Evolutionary conservation across 1,284 basidiomycete species (phyloP).

Genomic region (Cutaneotrichosporon arboriforme): DNA sequence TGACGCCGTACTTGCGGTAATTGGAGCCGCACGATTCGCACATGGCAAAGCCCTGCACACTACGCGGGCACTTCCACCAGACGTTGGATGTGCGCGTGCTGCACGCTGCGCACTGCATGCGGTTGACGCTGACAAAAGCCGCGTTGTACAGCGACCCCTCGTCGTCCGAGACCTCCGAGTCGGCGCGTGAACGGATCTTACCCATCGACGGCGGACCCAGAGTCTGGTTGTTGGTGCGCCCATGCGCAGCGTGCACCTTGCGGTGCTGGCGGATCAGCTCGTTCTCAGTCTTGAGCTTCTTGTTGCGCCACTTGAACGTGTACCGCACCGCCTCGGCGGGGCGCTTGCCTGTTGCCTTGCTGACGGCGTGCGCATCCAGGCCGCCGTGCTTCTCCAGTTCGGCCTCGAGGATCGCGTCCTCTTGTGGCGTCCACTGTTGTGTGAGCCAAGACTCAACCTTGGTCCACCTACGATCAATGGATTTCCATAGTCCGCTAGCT

Average conservation of each 20-base stretch:
- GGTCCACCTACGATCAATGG: constrained; percentile 25
- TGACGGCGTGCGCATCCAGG: constrained; percentile 40
- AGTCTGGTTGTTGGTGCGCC: constrained; percentile 35
- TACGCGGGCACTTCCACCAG: constrained; percentile 84
- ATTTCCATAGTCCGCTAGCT: constrained; percentile 29
- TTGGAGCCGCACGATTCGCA: constrained; percentile 68
- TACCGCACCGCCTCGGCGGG: constrained; percentile 43
- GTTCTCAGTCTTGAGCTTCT: constrained; percentile 43
- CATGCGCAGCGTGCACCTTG: constrained; percentile 34
- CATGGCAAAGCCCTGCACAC: constrained; percentile 61
- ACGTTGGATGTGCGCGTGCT: constrained; percentile 63
- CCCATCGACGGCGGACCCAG: constrained; percentile 41
- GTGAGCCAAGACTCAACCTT: constrained; percentile 5
- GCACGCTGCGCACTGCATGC: constrained; percentile 63
- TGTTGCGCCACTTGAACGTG: constrained; percentile 48
- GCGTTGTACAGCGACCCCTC: constrained; percentile 45
- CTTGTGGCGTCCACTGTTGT: constrained; percentile 30
- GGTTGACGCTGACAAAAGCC: constrained; percentile 16
- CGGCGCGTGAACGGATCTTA: constrained; percentile 28
- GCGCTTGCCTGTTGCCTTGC: constrained; percentile 32
- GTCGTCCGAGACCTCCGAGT: constrained; percentile 53
- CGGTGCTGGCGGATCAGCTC: constrained; percentile 40
- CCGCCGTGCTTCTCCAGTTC: constrained; percentile 42
- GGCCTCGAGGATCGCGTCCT: constrained; percentile 29
- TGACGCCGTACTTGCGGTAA: constrained; percentile 84